Evolutionary conservation across 2,329 filamentous ascomycete genomes (phyloP), one percentile per base, ranked within the genome.

Genomic region (Fusarium subglutinans): DNA sequence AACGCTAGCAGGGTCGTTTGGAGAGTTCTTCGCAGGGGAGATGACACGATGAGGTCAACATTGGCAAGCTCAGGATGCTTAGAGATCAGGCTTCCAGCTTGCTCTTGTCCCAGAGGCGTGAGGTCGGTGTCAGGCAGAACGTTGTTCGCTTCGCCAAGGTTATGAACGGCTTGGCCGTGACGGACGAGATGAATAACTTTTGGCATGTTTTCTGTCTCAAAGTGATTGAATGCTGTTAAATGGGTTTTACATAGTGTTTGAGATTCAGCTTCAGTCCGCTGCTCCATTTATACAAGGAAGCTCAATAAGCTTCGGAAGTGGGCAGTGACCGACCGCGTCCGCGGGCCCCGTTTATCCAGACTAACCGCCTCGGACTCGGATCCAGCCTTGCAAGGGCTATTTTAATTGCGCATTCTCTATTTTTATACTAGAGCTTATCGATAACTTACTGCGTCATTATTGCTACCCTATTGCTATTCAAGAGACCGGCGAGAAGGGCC

Each of bases 151-250:
- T 65, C 24, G 13, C 58, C 3, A 3, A 65, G 63, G 8, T 65
- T 65, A 1, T 65, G 63, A 1, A 65, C 26, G 26, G 45, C 63
- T 7, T 65, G 63, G 0, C 63, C 58, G 11, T 63, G 47, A 10
- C 63, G 63, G 0, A 65, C 58, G 11, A 62, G 47, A 12, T 65
- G 58, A 8, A 65, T 63, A 0, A 10, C 24, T 10, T 30, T 13
- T 10, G 58, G 10, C 63, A 64, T 65, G 7, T 14, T 22, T 1
- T 17, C 10, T 8, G 18, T 28, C 10, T 22, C 18, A 17, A 6
- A 3, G 12, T 35, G 2, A 2, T 4, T 4, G 0, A 11, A 8
- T 3, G 8, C 0, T 24, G 2, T 13, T 6, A 7, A 5, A 2
- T 18, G 8, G 5, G 10, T 12, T 24, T 10, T 15, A 3, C 3